A percentile compares a stretch with the other conserved stretches of the same genome.
phyloP scores from a whole-genome alignment of 2,329 filamentous ascomycete genomes.

The Bipolaris cookei region DNA sequence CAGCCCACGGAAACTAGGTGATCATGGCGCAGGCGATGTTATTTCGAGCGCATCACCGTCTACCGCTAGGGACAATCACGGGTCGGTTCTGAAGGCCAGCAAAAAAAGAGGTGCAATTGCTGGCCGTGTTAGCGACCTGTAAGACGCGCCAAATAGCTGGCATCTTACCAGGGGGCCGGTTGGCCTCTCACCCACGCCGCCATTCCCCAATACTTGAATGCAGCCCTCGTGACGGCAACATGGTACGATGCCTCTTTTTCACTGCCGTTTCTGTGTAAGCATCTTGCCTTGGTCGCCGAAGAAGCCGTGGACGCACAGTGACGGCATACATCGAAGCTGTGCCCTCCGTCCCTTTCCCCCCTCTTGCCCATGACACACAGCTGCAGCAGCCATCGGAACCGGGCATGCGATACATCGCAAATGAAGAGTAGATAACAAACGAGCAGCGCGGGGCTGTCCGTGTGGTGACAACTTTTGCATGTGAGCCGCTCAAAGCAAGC shows the following conservation, averaged over 20 bases:
- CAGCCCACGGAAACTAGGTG: slow-evolving; percentile 7
- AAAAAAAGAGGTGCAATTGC: slow-evolving; percentile 5
- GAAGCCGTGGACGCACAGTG: slow-evolving; percentile 17
- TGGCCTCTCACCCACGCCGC: slow-evolving; percentile 27
- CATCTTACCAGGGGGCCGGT: slow-evolving; percentile 14
- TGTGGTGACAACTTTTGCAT: slow-evolving; percentile 1
- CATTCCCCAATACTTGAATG: slow-evolving; percentile 20
- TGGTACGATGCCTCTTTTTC: slow-evolving; percentile 19
- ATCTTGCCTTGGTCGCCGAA: slow-evolving; percentile 13
- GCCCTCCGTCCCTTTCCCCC: too few species aligned
- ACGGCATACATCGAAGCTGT: slow-evolving; percentile 15
- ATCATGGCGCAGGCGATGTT: slow-evolving; percentile 12
- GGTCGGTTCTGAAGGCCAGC: slow-evolving; percentile 15
- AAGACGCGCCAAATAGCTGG: slow-evolving; percentile 11
- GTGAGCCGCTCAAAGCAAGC: slow-evolving; percentile 8
- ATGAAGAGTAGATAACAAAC: background rate
- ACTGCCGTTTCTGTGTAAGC: slow-evolving; percentile 8
- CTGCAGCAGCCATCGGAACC: background rate
- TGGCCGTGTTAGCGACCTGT: slow-evolving; percentile 2
- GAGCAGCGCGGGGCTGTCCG: background rate
- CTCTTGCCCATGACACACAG: background rate
- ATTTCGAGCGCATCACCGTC: slow-evolving; percentile 16
- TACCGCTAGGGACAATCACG: slow-evolving; percentile 15
- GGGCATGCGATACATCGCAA: background rate
- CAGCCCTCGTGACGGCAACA: slow-evolving; percentile 20